Evolutionary conservation across 164 flowering plant species (phyloP).

Genomic region (Cinnamomum chago): DNA sequence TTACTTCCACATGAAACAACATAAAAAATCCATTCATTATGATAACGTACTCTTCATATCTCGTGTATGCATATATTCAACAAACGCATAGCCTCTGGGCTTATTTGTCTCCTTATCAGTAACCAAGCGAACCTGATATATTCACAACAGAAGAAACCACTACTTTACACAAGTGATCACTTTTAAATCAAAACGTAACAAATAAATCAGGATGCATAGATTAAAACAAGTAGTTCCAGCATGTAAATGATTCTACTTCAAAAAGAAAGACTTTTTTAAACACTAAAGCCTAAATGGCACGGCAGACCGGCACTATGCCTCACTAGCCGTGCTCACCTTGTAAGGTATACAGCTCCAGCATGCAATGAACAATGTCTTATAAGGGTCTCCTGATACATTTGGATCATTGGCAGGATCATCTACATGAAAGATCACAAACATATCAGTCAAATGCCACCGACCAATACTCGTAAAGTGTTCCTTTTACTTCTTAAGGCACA

Average conservation of each 20-base stretch:
- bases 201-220: not conserved
- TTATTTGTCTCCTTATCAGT: constrained; percentile 67
- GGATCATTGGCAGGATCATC: constrained; percentile 90
- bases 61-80: constrained; percentile 87
- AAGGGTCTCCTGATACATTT: constrained; percentile 87
- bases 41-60: constrained; percentile 85
- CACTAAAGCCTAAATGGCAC: constrained; percentile 71
- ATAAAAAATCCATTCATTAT: no score
- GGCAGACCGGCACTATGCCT: constrained; percentile 97
- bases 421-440: constrained; percentile 23
- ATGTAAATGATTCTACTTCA: not conserved
- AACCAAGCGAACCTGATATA: constrained; percentile 73
- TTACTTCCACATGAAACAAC: not conserved
- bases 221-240: constrained; percentile 7
- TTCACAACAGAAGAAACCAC: constrained; percentile 11
- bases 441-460: not conserved
- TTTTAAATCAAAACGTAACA: not conserved
- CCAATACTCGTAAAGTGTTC: not conserved
- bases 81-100: constrained; percentile 95
- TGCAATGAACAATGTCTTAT: constrained; percentile 91
- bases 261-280: not conserved
- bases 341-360: constrained; percentile 59
- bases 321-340: constrained; percentile 99
- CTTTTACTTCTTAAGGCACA: not conserved
- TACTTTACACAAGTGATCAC: not conserved